Percentiles rank a stretch among this genome's conserved stretches.
Evolutionary conservation across 2,329 filamentous ascomycete genomes (phyloP).

Genomic region (Pseudophaeomoniella oleicola): DNA sequence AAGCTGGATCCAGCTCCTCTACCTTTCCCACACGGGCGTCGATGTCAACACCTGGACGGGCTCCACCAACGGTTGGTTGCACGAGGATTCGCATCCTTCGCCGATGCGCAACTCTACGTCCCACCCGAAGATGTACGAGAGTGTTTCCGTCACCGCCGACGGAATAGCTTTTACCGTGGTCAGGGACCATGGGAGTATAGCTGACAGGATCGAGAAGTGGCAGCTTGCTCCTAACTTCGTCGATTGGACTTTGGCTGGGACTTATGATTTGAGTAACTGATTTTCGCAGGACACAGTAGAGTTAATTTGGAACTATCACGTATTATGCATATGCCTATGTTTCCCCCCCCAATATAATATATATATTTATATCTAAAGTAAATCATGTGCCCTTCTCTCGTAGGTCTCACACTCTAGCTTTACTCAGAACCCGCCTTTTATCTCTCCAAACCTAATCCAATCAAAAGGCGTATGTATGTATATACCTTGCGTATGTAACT

Average conservation of each 20-base stretch:
- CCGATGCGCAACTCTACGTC: constrained; percentile 5
- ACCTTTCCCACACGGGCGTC: constrained; percentile 3
- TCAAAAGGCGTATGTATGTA: no score
- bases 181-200: constrained; percentile 3
- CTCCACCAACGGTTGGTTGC: constrained; percentile 3
- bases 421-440: no score
- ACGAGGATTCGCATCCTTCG: constrained; percentile 3
- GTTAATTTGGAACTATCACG: no score
- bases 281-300: no score
- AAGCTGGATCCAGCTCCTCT: constrained; percentile 6
- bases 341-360: no score
- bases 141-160: constrained; percentile 6
- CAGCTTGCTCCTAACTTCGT: constrained; percentile 4
- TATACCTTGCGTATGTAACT: no score
- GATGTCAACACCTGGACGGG: constrained; percentile 6
- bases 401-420: no score
- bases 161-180: constrained; percentile 5
- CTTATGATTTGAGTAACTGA: constrained; percentile 4
- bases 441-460: no score
- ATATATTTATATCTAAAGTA: no score
- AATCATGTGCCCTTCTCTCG: no score
- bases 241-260: constrained; percentile 5
- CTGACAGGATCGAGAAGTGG: constrained; percentile 4
- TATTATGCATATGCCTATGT: no score
- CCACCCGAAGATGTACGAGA: constrained; percentile 1